Base-by-base conservation (phyloP, 345 rosid species). In the Arabis hirsuta region DNA sequence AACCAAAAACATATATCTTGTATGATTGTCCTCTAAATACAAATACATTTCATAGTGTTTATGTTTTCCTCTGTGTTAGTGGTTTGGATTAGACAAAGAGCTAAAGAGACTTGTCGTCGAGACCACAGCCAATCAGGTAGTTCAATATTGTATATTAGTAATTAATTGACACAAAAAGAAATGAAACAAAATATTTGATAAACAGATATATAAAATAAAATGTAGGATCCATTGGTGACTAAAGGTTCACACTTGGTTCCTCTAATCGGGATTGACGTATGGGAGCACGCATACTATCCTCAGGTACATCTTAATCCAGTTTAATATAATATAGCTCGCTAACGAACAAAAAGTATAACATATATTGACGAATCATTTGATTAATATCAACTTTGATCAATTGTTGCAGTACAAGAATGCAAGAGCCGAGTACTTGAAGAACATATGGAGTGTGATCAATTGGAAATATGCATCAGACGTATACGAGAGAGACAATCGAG, bases 241-340 rank as follows among this genome's bases (percentile, higher is more conserved):
- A 90, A 86, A 80, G 96, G 92, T 61, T 44, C 87, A 62, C 63
- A 53, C 55, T 61, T 95, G 63, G 86, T 88, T 82, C 97, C 97
- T 31, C 76, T 95, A 53, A 80, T 95, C 53, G 99, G 99, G 4
- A 80, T 95, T 70, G 96, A 91, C 80, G 99, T 91, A 22, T 95
- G 97, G 99, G 99, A 95, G 84, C 99, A 91, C 74, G 99, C 97
- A 20, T 95, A 95, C 84, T 95, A 95, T 70, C 80, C 87, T 36
- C 99, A 95, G 90, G 99, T 95, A 76, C 39, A 8, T 5, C 46
- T 1, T 20, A 38, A 31, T 7, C n/a, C 8, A 5, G 20, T 9
- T 2, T 29, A 12, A 41, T 10, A 29, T 6, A 36, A 71, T 51
- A 45, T 24, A 24, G 4, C 36, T 32, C 16, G 16, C 1, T 32